Base-by-base conservation (phyloP, 306 rosid species). In the Potentilla sterilis region DNA sequence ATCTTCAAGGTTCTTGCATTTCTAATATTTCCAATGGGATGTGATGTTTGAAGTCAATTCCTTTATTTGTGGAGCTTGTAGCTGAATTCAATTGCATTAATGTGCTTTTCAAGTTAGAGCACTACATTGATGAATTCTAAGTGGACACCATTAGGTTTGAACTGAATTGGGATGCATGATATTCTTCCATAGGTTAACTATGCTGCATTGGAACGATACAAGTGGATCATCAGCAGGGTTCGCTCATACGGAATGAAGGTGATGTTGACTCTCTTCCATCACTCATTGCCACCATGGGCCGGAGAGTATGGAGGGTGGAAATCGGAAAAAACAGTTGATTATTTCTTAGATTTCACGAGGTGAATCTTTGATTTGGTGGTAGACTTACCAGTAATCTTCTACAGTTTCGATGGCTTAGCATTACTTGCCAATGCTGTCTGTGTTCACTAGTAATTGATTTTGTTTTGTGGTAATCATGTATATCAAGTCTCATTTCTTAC, bases 291-390 rank as follows among this genome's bases (percentile, higher is more conserved):
- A 51, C 91, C 98, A 15, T 87, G 88, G 99, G 96, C 99, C 38
- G 91, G 96, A 76, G 92, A 90, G 57, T 95, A 95, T 86, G 99
- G 99, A 80, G 99, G 97, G 78, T 95, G 97, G 99, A 92, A 95
- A 86, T 78, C 90, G 84, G 97, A 95, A 79, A 95, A 89, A 84
- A 95, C 99, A 3, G 97, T 89, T 79, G 97, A 83, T 82, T 92
- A 95, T 85, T 95, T 92, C 88, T 75, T 95, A 88, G 92, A 89
- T 24, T 95, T 95, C 83, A 89, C 97, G 67, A 89, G 93, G 99
- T 88, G 72, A 65, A 69, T 76, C 72, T 78, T 83, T 73, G 77
- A 67, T 83, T 67, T 41, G 67, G 22, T 79, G 52, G 40, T 49
- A 40, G n/a, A 37, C 37, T 47, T 32, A 28, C 61, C 14, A 57